phyloP scores from a whole-genome alignment of 2,329 filamentous ascomycete species.

The Cytospora paraplurivora region DNA sequence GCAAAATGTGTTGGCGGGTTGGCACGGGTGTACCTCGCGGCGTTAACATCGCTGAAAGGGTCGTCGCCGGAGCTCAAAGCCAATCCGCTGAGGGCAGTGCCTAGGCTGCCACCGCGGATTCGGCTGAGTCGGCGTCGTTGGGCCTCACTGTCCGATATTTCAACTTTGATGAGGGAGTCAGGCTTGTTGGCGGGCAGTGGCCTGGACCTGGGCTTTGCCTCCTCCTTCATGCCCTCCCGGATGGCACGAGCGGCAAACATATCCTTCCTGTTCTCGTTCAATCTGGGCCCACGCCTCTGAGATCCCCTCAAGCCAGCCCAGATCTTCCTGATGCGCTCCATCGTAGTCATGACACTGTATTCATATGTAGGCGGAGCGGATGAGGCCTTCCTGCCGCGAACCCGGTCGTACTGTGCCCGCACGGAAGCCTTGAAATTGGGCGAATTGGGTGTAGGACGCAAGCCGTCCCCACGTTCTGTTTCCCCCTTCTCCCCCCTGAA shows the following conservation, averaged over 20 bases:
- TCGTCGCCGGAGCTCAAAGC: slow-evolving; percentile 43
- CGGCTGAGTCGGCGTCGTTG: slow-evolving; percentile 40
- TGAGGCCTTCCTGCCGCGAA: slow-evolving; percentile 43
- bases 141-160: slow-evolving; percentile 43
- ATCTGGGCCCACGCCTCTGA: slow-evolving; percentile 28
- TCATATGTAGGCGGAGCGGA: slow-evolving; percentile 34
- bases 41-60: slow-evolving; percentile 54
- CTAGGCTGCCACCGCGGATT: slow-evolving; percentile 33
- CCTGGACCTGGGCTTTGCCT: slow-evolving; percentile 12
- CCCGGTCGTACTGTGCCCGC: slow-evolving; percentile 39
- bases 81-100: slow-evolving; percentile 43
- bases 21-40: slow-evolving; percentile 42
- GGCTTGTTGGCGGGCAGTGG: slow-evolving; percentile 35
- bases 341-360: slow-evolving; percentile 34
- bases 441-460: slow-evolving; percentile 51
- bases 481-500: slow-evolving; percentile 36
- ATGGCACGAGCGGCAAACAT: slow-evolving; percentile 35
- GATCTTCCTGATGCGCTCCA: slow-evolving; percentile 48
- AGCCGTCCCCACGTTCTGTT: slow-evolving; percentile 47
- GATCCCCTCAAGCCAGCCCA: slow-evolving; percentile 44
- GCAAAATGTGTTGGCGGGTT: slow-evolving; percentile 43
- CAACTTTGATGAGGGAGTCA: slow-evolving; percentile 50
- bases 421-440: slow-evolving; percentile 46
- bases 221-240: slow-evolving; percentile 33
- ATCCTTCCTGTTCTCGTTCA: slow-evolving; percentile 33